phyloP scores from a whole-genome alignment of 1,284 basidiomycete species.

The Fomitopsis betulina region DNA sequence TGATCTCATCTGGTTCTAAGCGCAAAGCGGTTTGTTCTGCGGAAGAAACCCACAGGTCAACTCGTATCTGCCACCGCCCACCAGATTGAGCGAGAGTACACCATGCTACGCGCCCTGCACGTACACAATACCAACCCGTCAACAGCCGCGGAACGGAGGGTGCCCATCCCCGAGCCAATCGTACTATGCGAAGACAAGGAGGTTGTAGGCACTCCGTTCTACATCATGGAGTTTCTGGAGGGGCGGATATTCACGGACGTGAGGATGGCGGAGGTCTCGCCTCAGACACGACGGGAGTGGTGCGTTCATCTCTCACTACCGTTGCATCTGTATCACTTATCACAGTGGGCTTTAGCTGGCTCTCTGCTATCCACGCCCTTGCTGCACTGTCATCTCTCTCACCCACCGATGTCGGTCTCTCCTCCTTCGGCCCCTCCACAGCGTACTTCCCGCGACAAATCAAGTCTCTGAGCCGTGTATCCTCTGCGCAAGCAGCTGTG shows the following conservation, averaged over 20 bases:
- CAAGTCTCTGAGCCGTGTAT: slow-evolving; percentile 75
- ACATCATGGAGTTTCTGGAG: slow-evolving; percentile 92
- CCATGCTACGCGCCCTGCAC: slow-evolving; percentile 74
- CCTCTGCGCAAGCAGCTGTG: slow-evolving; percentile 63
- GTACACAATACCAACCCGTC: slow-evolving; percentile 59
- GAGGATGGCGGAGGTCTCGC: slow-evolving; percentile 65
- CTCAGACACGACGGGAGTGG: slow-evolving; percentile 69
- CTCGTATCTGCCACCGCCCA: slow-evolving; percentile 89
- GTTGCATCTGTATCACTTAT: not conserved
- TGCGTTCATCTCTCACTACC: slow-evolving; percentile 19
- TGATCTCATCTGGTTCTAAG: slow-evolving; percentile 27
- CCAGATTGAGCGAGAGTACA: slow-evolving; percentile 91
- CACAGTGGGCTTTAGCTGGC: slow-evolving; percentile 55
- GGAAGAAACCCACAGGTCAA: slow-evolving; percentile 90
- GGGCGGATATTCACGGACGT: slow-evolving; percentile 91
- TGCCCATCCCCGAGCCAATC: slow-evolving; percentile 87
- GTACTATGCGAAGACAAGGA: slow-evolving; percentile 74
- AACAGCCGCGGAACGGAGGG: slow-evolving; percentile 45
- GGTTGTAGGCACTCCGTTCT: slow-evolving; percentile 89
- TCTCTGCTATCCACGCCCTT: slow-evolving; percentile 71
- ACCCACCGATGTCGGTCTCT: slow-evolving; percentile 68
- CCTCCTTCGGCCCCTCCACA: slow-evolving; percentile 71
- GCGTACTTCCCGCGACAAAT: slow-evolving; percentile 93
- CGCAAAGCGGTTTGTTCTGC: slow-evolving; percentile 73
- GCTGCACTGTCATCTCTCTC: slow-evolving; percentile 72